Evolutionary conservation across 148 eudicot species (phyloP).

Genomic region (Persicaria tinctoria): DNA sequence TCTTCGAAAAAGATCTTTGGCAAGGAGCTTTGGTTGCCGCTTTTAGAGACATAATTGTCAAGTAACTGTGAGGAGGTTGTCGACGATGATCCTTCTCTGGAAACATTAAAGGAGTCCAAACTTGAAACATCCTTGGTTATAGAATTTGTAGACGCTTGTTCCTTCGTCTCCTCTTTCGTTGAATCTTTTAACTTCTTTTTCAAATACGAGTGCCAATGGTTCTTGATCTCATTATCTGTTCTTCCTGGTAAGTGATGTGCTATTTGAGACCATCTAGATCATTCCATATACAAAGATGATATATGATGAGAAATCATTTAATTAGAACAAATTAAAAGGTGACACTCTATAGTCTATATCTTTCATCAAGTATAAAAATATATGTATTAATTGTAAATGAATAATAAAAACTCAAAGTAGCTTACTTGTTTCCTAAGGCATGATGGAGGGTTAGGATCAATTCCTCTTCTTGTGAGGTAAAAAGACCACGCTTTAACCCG

Average conservation of each 20-base stretch:
- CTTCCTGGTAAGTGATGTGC: constrained; percentile 70
- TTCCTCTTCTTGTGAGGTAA: constrained; percentile 55
- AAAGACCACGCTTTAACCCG: constrained; percentile 65
- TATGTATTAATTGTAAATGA: neutral
- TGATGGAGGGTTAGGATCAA: constrained; percentile 49
- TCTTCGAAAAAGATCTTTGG: constrained; percentile 34
- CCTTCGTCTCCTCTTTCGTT: neutral
- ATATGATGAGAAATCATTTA: neutral
- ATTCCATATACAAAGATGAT: neutral
- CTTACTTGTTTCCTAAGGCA: constrained; percentile 85
- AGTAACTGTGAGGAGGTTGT: neutral
- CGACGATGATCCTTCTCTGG: constrained; percentile 9
- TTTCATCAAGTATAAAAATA: too few species aligned
- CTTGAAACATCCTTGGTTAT: constrained; percentile 9
- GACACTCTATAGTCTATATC: too few species aligned
- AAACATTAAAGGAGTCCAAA: constrained; percentile 12
- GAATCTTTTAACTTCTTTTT: constrained; percentile 37
- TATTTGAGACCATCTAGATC: constrained; percentile 72
- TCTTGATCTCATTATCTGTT: constrained; percentile 82
- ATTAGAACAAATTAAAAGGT: neutral
- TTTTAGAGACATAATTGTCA: neutral
- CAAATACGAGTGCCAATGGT: constrained; percentile 65
- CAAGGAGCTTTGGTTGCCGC: constrained; percentile 7
- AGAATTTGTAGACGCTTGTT: constrained; percentile 1
- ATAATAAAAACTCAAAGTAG: neutral